Conservation (phyloP, 2,329 filamentous ascomycete genomes). For the Beauveria sp. region DNA sequence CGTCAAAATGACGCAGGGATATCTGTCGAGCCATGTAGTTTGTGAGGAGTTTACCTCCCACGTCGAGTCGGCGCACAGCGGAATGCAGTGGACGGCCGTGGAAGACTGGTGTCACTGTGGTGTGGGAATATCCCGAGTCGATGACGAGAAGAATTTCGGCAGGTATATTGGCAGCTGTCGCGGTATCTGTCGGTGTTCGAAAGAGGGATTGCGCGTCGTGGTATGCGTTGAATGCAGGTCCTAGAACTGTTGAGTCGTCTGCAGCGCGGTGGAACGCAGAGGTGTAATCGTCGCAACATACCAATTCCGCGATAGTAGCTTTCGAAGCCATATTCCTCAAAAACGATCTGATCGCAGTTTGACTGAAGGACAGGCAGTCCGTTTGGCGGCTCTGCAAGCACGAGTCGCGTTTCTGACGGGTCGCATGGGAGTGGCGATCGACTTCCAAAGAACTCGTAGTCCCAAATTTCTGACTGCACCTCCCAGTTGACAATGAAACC, state of each 20-base stretch:
- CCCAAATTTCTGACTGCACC: constrained; percentile 91
- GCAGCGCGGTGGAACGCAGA: no score
- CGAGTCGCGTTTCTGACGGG: constrained; percentile 70
- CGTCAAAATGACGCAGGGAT: constrained; percentile 87
- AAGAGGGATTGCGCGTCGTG: constrained; percentile 67
- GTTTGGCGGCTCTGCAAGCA: constrained; percentile 83
- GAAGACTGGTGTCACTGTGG: constrained; percentile 80
- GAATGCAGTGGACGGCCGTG: constrained; percentile 72
- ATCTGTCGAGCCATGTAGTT: constrained; percentile 88
- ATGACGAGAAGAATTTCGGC: constrained; percentile 80
- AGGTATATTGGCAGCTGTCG: constrained; percentile 39
- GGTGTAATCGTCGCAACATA: constrained; percentile 19
- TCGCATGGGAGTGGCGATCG: constrained; percentile 62
- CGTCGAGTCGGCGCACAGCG: constrained; percentile 75
- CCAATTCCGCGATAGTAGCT: constrained; percentile 74
- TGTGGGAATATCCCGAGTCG: constrained; percentile 89
- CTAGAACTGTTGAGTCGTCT: constrained; percentile 32
- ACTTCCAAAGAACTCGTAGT: constrained; percentile 71
- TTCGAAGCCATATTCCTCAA: constrained; percentile 93
- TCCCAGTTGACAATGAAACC: constrained; percentile 97
- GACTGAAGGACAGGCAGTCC: constrained; percentile 71
- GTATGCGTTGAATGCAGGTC: constrained; percentile 71
- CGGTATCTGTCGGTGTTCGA: constrained; percentile 45
- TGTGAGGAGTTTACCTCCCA: constrained; percentile 88
- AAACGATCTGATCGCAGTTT: constrained; percentile 92